These are phyloP conservation scores for Fusarium torulosum DNA, from an alignment of 2,329 filamentous ascomycete species.

Conservation along the genomic window DNA sequence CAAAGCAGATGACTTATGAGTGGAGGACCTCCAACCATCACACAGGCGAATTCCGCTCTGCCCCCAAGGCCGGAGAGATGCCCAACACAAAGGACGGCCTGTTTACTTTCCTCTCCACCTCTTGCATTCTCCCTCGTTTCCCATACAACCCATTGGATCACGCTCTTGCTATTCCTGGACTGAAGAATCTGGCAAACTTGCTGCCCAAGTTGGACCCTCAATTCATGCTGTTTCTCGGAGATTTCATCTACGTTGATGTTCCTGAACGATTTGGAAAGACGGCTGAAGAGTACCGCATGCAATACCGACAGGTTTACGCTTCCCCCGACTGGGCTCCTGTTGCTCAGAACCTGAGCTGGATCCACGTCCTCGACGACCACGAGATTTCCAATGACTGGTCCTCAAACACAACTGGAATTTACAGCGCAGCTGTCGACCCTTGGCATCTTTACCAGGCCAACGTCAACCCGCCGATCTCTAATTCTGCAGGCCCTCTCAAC, in stretches of 20 bases:
- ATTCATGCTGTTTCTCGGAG: constrained; percentile 85
- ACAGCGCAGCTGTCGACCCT: constrained; percentile 82
- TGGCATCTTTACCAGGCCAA: constrained; percentile 88
- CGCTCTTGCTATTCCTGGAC: constrained; percentile 83
- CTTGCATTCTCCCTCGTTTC: constrained; percentile 91
- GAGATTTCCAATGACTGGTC: constrained; percentile 97
- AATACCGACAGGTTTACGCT: constrained; percentile 95
- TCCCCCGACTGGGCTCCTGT: constrained; percentile 90
- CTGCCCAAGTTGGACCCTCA: constrained; percentile 79
- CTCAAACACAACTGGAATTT: constrained; percentile 83
- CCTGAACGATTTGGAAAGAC: constrained; percentile 81
- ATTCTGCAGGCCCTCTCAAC: constrained; percentile 59
- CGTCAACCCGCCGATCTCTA: constrained; percentile 81
- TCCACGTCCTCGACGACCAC: constrained; percentile 96
- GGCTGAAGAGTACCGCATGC: constrained; percentile 82
- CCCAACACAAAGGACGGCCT: constrained; percentile 72
- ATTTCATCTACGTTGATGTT: constrained; percentile 93
- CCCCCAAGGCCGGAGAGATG: constrained; percentile 76
- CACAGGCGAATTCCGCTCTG: constrained; percentile 82
- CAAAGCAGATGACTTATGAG: constrained; percentile 80
- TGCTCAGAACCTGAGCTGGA: constrained; percentile 88
- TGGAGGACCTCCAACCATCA: constrained; percentile 91
- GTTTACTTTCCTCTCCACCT: constrained; percentile 92
- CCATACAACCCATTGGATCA: constrained; percentile 90
- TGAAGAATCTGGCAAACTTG: constrained; percentile 79